These are phyloP conservation scores for Neoscytalidium dimidiatum DNA, from an alignment of 2,329 filamentous ascomycete genomes.

Conservation along the genomic window DNA sequence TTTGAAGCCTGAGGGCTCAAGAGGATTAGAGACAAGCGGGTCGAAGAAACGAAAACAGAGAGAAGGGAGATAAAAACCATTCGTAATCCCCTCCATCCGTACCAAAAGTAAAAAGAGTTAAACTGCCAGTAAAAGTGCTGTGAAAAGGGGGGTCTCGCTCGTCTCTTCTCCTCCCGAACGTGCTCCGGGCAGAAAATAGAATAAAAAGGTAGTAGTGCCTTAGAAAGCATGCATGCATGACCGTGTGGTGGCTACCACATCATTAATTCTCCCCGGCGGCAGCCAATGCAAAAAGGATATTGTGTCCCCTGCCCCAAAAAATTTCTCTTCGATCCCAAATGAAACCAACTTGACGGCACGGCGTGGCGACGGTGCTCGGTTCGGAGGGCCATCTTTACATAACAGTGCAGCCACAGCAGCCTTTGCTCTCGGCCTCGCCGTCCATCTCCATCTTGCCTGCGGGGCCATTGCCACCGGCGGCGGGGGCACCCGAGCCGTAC, in stretches of 20 bases:
- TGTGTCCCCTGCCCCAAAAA: constrained; percentile 8
- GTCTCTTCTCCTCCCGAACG: constrained; percentile 16
- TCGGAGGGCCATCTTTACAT: constrained; percentile 60
- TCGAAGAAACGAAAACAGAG: not conserved
- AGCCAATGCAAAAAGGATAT: constrained; percentile 19
- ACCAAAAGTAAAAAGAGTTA: constrained; percentile 7
- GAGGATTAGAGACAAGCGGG: constrained; percentile 17
- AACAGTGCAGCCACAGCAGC: constrained; percentile 85
- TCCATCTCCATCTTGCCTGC: constrained; percentile 78
- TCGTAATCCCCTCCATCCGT: constrained; percentile 13
- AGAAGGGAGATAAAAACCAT: constrained; percentile 15
- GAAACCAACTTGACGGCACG: constrained; percentile 8
- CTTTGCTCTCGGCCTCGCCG: constrained; percentile 64
- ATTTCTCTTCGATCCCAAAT: constrained; percentile 12
- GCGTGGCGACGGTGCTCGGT: not conserved
- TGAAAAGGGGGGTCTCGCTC: constrained; percentile 9
- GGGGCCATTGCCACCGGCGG: constrained; percentile 57
- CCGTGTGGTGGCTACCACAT: constrained; percentile 18
- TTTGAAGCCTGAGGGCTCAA: not conserved
- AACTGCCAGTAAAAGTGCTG: constrained; percentile 9
- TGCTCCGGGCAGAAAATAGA: constrained; percentile 15
- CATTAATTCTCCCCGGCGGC: constrained; percentile 17
- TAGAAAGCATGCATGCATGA: constrained; percentile 14
- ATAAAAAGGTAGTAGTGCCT: constrained; percentile 19
- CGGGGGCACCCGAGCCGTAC: constrained; percentile 70